Percentiles rank a stretch among this genome's conserved stretches.
Evolutionary conservation across 2,329 filamentous ascomycete species (phyloP).

Genomic region (Endothia cerciana): DNA sequence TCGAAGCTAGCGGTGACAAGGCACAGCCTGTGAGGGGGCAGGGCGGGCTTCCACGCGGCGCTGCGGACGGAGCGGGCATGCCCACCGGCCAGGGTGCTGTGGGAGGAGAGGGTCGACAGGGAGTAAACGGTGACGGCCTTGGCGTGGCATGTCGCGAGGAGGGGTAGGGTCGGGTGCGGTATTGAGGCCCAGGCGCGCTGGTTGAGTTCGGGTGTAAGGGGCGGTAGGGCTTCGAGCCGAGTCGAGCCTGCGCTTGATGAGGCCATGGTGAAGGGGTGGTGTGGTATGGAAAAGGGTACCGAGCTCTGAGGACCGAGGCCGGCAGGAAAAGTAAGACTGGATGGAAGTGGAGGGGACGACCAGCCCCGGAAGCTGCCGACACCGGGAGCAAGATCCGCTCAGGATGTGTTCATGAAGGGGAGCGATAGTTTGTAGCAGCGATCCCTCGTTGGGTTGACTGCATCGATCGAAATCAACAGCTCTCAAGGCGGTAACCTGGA

Average conservation of each 20-base stretch:
- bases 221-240: conserved; percentile 44
- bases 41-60: conserved; percentile 83
- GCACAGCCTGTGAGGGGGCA: conserved; percentile 66
- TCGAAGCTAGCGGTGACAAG: conserved; percentile 95
- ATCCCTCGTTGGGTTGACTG: no score
- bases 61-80: conserved; percentile 89
- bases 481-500: no score
- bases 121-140: conserved; percentile 91
- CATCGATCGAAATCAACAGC: no score
- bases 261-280: conserved; percentile 15
- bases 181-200: conserved; percentile 83
- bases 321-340: background rate
- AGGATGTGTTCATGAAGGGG: background rate
- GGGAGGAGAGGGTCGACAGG: conserved; percentile 75
- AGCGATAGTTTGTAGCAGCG: no score
- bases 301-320: background rate
- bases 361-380: background rate
- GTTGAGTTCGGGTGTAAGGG: conserved; percentile 60
- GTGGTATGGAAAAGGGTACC: background rate
- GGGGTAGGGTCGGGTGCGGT: conserved; percentile 83
- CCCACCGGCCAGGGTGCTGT: conserved; percentile 81
- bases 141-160: conserved; percentile 86
- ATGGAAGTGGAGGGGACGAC: background rate
- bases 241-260: conserved; percentile 39
- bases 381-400: background rate